phyloP scores from a whole-genome alignment of 2,329 filamentous ascomycete species.

The Ascochyta fabae region DNA sequence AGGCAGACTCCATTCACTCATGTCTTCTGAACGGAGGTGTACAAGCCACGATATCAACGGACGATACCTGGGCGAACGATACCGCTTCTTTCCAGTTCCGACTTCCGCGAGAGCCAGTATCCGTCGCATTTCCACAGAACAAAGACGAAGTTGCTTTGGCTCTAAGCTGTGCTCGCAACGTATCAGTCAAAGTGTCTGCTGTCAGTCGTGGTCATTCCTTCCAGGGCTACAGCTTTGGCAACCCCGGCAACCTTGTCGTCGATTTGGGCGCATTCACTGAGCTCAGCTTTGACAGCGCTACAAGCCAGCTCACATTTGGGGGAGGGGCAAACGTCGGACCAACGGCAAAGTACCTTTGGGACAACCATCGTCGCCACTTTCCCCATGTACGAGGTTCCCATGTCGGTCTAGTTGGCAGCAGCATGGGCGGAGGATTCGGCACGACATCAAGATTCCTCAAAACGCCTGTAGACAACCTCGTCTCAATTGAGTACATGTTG shows the following conservation, averaged over 20 bases:
- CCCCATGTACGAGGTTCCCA: slow-evolving; percentile 21
- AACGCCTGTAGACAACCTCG: slow-evolving; percentile 18
- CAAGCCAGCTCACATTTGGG: slow-evolving; percentile 19
- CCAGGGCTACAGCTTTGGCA: slow-evolving; percentile 20
- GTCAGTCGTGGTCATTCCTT: slow-evolving; percentile 20
- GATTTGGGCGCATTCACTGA: slow-evolving; percentile 16
- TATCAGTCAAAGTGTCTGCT: slow-evolving; percentile 19
- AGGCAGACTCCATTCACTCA: slow-evolving; percentile 8
- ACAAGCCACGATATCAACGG: slow-evolving; percentile 8
- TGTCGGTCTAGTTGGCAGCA: slow-evolving; percentile 15
- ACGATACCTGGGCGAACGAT: slow-evolving; percentile 18
- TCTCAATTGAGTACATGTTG: slow-evolving; percentile 20
- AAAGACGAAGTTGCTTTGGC: slow-evolving; percentile 15
- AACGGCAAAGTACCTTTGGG: slow-evolving; percentile 15
- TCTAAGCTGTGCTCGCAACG: slow-evolving; percentile 18
- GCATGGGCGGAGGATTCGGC: slow-evolving; percentile 18
- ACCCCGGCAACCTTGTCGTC: slow-evolving; percentile 20
- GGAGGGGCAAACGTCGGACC: slow-evolving; percentile 20
- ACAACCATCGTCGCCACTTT: slow-evolving; percentile 13
- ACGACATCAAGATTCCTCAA: slow-evolving; percentile 18
- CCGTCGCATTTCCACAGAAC: slow-evolving; percentile 17
- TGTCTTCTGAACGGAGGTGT: slow-evolving; percentile 14
- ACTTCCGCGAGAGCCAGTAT: slow-evolving; percentile 12
- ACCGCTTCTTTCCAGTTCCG: slow-evolving; percentile 20
- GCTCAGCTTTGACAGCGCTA: slow-evolving; percentile 19